Evolutionary conservation across 2,329 filamentous ascomycete species (phyloP), one percentile per base, ranked within the genome.

Genomic region (Tolypocladium inflatum): DNA sequence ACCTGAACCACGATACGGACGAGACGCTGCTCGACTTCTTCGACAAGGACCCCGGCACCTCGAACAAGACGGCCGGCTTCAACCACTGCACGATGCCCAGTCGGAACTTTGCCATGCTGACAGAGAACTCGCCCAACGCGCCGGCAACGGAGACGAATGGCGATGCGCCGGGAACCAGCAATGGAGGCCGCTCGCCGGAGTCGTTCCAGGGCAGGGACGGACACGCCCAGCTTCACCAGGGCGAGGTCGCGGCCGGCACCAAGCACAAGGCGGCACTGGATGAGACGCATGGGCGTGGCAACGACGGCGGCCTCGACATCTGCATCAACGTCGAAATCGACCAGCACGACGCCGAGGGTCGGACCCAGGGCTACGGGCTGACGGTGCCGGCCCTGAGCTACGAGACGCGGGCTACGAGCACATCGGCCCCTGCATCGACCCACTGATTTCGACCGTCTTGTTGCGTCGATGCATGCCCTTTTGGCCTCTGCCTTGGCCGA

Each of bases 21-120:
- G 94, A 99, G 76, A 92, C 94, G 45, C 85, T 97, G 72, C 86
- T 97, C 64, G 86, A 89, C n/a, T 85, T 97, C 66, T 99, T 99
- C 73, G 83, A 91, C 61, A 88, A 89, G 67, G 92, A 97, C 66
- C 91, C 95, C 0, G 91, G 96, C 64, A 81, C 73, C 69, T 83
- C 71, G 67, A 89, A 55, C 81, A 96, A 92, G 75, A 90, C 88
- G 4, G 82, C 86, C 1, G 76, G 77, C 50, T 87, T 81, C 68
- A 97, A 97, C 73, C 82, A 90, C 62, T 89, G 90, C 61, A 97
- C 92, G 13, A 97, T 97, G 73, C 85, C 96, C 2, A 92, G 91
- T 63, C 85, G 94, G 30, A 99, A 99, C 71, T 99, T 90, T 80
- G 93, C 93, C 66, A 87, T 89, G 48, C 86, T 99, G 60, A 88